Percentiles rank a stretch among this genome's conserved stretches.
These are phyloP conservation scores for Kwoniella shivajii DNA, from an alignment of 1,284 basidiomycete genomes.

Conservation along the genomic window DNA sequence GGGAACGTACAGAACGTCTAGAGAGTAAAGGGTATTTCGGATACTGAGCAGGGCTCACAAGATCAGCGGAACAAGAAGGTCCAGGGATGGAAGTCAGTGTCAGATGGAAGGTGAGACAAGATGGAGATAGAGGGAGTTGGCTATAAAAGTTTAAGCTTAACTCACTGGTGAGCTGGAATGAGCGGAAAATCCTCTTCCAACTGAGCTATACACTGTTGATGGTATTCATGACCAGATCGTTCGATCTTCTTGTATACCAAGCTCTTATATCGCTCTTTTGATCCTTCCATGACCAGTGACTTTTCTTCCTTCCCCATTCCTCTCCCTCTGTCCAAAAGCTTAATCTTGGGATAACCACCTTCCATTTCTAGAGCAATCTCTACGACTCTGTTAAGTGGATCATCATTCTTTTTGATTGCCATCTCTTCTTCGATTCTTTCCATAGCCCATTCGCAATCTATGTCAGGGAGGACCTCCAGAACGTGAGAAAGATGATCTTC, in stretches of 20 bases:
- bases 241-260: slow-evolving; percentile 26
- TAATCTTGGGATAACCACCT: slow-evolving; percentile 35
- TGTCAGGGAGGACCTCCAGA: slow-evolving; percentile 46
- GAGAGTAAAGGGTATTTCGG: slow-evolving; percentile 11
- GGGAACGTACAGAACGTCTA: slow-evolving; percentile 28
- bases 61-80: too few relatives aligned
- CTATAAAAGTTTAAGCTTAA: too few relatives aligned
- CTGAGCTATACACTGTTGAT: slow-evolving; percentile 14
- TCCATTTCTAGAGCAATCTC: slow-evolving; percentile 35
- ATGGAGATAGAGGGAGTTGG: too few relatives aligned
- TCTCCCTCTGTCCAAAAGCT: not conserved
- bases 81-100: too few relatives aligned
- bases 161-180: slow-evolving; percentile 34
- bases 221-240: slow-evolving; percentile 27
- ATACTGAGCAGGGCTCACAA: slow-evolving; percentile 27
- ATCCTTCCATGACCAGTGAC: slow-evolving; percentile 5
- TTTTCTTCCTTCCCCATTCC: slow-evolving; percentile 13
- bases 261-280: slow-evolving; percentile 20
- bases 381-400: slow-evolving; percentile 19
- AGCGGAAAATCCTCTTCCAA: slow-evolving; percentile 30
- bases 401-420: not conserved
- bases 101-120: too few relatives aligned
- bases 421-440: slow-evolving; percentile 11
- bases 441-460: slow-evolving; percentile 32
- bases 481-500: slow-evolving; percentile 34